Evolutionary conservation across 805 yeast genomes (phyloP).

Genomic region (Lachancea lanzarotensis): DNA sequence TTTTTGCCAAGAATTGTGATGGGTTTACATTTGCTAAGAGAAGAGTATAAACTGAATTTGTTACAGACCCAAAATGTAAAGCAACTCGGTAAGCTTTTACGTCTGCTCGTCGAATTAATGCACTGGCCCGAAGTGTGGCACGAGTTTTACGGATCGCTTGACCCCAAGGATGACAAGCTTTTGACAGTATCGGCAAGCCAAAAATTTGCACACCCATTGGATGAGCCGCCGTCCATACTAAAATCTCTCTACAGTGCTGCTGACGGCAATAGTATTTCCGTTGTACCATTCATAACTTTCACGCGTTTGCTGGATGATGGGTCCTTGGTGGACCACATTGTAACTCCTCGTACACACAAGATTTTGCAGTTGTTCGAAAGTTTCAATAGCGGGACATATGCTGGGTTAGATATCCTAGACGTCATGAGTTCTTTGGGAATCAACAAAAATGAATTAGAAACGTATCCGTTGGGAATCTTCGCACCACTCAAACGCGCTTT

Average conservation of each 20-base stretch:
- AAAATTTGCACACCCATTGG: constrained; percentile 26
- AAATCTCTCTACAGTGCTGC: constrained; percentile 38
- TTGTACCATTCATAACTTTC: constrained; percentile 50
- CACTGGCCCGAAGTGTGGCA: constrained; percentile 70
- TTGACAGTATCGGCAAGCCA: constrained; percentile 3
- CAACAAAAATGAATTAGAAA: constrained; percentile 46
- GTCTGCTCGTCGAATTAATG: constrained; percentile 59
- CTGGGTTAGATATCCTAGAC: constrained; percentile 49
- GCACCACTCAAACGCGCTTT: constrained; percentile 62
- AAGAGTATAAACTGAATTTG: constrained; percentile 60
- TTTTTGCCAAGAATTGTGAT: constrained; percentile 56
- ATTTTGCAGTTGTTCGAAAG: constrained; percentile 57
- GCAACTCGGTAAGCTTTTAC: constrained; percentile 47
- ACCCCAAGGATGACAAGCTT: background rate
- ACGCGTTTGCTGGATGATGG: constrained; percentile 61
- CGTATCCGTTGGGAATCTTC: constrained; percentile 67
- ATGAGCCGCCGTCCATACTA: constrained; percentile 33
- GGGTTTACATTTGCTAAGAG: constrained; percentile 69
- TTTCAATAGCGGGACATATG: constrained; percentile 47
- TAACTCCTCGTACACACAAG: constrained; percentile 62
- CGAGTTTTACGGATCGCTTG: constrained; percentile 41
- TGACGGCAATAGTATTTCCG: constrained; percentile 23
- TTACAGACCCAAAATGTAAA: constrained; percentile 34
- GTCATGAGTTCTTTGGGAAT: constrained; percentile 56
- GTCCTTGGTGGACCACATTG: constrained; percentile 48